phyloP scores from a whole-genome alignment of 2,329 filamentous ascomycete species.

The Fusarium falciforme region DNA sequence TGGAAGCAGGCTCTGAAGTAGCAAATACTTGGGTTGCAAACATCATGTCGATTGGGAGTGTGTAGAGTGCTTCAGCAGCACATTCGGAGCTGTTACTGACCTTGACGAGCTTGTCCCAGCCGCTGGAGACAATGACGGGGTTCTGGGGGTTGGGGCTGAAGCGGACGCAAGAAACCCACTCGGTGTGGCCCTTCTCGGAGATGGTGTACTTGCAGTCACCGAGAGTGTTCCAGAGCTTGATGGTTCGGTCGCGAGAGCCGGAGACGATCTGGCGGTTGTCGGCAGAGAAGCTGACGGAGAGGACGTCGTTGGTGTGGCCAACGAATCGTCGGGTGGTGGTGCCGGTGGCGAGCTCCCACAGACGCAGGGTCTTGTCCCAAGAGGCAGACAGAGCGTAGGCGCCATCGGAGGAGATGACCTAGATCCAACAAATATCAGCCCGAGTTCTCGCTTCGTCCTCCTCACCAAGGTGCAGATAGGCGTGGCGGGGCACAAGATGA shows the following conservation, averaged over 20 bases:
- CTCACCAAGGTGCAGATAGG: constrained; percentile 11
- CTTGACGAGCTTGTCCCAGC: constrained; percentile 99
- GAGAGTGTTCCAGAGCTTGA: constrained; percentile 99
- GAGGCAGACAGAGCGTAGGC: constrained; percentile 98
- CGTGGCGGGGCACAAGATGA: constrained; percentile 36
- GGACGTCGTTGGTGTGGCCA: constrained; percentile 99
- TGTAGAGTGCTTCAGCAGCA: not conserved
- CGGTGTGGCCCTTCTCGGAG: constrained; percentile 99
- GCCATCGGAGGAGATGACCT: constrained; percentile 99
- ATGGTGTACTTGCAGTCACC: constrained; percentile 99
- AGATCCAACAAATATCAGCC: constrained; percentile 45
- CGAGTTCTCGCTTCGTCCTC: constrained; percentile 24
- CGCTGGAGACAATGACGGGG: constrained; percentile 97
- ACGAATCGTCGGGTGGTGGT: constrained; percentile 98
- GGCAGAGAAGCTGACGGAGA: constrained; percentile 99
- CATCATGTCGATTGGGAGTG: constrained; percentile 76
- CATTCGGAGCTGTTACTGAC: constrained; percentile 67
- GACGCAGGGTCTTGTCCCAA: constrained; percentile 99
- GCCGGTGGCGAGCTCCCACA: constrained; percentile 98
- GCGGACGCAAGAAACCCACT: constrained; percentile 99
- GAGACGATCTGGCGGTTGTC: constrained; percentile 99
- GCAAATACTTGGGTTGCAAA: constrained; percentile 98
- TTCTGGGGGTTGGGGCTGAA: constrained; percentile 99
- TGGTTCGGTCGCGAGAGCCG: constrained; percentile 96
- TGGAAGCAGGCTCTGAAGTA: constrained; percentile 95